Base-by-base conservation (phyloP, 2,329 filamentous ascomycete species). In the Alternaria consortialis region DNA sequence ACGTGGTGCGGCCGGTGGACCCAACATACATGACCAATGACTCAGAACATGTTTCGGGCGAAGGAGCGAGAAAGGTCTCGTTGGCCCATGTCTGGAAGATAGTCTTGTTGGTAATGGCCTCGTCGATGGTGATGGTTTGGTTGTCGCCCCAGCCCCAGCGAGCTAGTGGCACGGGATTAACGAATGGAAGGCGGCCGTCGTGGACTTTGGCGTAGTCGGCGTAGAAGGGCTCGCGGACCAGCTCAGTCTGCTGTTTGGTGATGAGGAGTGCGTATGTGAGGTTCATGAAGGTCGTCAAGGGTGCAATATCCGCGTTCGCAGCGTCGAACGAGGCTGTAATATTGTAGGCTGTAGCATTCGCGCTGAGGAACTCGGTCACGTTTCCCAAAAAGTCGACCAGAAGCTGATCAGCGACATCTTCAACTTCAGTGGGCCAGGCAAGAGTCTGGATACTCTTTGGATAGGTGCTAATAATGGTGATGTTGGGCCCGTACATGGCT, bases 21-120 rank as follows among this genome's bases (percentile, higher is more conserved):
- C 80, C 82, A 1, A 82, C 74, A 61, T 87, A 86, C 13, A 87
- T 70, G 17, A 86, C 62, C 0, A 87, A 60, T 23, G 78, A 81
- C 6, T 83, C 79, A 4, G 83, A 85, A 72, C 86, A 87, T 1
- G 81, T 82, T 29, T 79, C 58, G 0, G 71, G 43, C 17, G 81
- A 78, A 0, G 80, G 70, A 0, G 77, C 67, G 20, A 86, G 77
- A 6, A 87, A 77, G 7, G 82, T 75, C 31, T 64, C 72, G 47
- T 82, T 82, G 69, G 85, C 84, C 83, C 83, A 85, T 8, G 74
- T 64, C 56, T 78, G 77, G 64, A 85, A 85, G 1, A 77, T 65
- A 0, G 84, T 84, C 63, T 86, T 86, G 68, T 86, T 85, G 5
- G 75, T 67, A 6, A 84, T 73, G 4, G 82, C 85, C 2, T 81